These are phyloP conservation scores for Sporothrix pseudoabietina DNA, from an alignment of 2,329 filamentous ascomycete genomes.

Conservation along the genomic window DNA sequence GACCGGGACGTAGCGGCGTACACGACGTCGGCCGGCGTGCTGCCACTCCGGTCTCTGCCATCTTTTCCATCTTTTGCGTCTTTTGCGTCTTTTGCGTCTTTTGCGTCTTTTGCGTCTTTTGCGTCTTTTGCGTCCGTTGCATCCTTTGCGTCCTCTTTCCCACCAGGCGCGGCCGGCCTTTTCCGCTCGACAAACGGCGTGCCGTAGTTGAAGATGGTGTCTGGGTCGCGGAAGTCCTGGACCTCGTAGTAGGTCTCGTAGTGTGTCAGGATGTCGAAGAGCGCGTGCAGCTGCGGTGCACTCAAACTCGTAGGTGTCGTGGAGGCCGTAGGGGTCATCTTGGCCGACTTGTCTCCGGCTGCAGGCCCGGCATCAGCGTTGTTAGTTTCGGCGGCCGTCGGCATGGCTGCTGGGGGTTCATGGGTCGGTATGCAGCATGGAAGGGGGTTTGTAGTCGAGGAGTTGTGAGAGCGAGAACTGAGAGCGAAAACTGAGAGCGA, in stretches of 20 bases:
- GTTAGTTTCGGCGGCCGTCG: neutral
- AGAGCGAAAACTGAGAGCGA: neutral
- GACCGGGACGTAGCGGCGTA: slow-evolving; percentile 50
- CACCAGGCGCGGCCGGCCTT: neutral
- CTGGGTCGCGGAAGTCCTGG: slow-evolving; percentile 67
- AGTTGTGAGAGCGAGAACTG: too few species aligned
- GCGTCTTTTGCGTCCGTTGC: neutral
- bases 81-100: slow-evolving; percentile 3
- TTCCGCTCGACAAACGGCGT: slow-evolving; percentile 60
- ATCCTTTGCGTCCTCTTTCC: neutral
- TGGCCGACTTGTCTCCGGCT: neutral
- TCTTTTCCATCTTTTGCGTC: neutral
- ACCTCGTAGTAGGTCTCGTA: slow-evolving; percentile 68
- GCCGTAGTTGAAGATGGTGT: slow-evolving; percentile 67
- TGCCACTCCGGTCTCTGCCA: neutral
- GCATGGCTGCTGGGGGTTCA: neutral
- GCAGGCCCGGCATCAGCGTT: neutral
- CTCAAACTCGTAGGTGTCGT: slow-evolving; percentile 30
- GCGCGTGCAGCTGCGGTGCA: slow-evolving; percentile 51
- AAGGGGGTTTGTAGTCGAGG: neutral
- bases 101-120: neutral
- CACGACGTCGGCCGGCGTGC: neutral
- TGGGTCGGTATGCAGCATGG: neutral
- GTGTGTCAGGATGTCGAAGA: slow-evolving; percentile 63
- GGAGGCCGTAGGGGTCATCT: neutral